Evolutionary conservation across 73 alveolate species (phyloP), one percentile per base, ranked within the genome.

Genomic region (Durusdinium trenchii): DNA sequence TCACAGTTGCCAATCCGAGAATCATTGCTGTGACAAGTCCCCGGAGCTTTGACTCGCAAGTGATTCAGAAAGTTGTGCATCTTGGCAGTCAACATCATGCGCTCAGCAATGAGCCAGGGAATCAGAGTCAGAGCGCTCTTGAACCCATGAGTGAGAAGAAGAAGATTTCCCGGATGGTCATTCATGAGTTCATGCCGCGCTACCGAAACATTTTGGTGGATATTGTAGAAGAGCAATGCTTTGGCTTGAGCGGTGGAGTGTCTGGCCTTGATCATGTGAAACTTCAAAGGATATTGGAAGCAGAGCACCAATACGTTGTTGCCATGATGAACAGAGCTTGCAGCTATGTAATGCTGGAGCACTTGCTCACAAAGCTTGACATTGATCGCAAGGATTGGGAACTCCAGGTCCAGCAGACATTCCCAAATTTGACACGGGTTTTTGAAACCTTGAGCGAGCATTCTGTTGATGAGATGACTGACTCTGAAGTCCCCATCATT

Each of bases 1-100:
- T 91, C 90, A 91, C 98, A 1, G 98, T 91, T 76, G 98, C 98
- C 60, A 91, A 91, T 50, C 98, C 98, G 5, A 51, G 98, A 12
- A 43, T 91, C 79, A 78, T 71, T 16, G 98, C 89, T 32, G 20
- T 91, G 61, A 69, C 98, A 43, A 71, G 90, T 43, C 98, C 98
- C n/a, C 67, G 76, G 47, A 71, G 90, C 78, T 91, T 91, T 71
- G 98, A 91, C 36, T 76, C 98, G 14, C 60, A 46, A 1, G 98
- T 91, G 90, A 71, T 91, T 20, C 98, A 71, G 61, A 57, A 38
- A 38, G 96, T 89, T 26, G 96, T 89, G 69, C 43, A 26, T 14
- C 48, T 42, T n/a, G 96, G 96, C 3, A 75, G 60, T 50, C 86
- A 45, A 47, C 86, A 89, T 14, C 96, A 89, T 52, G 96, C 96